Evolutionary conservation across 148 eudicot genomes (phyloP).

Genomic region (Rhododendron molle): DNA sequence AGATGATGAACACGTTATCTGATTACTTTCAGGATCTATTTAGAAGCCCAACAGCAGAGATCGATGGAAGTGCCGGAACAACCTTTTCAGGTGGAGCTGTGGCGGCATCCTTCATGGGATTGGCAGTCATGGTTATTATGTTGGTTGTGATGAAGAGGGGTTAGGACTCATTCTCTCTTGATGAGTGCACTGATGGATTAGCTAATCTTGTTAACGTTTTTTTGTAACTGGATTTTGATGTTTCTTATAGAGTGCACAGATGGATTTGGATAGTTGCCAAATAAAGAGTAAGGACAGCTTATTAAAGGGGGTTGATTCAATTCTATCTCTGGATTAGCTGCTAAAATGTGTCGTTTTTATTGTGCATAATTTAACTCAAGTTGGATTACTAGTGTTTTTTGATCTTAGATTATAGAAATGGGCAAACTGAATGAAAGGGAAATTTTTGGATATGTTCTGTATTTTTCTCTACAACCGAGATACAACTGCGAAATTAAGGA

Average conservation of each 20-base stretch:
- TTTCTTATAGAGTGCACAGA: not conserved
- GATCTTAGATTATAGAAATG: too few species aligned
- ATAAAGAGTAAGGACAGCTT: not conserved
- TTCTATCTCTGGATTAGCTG: too few species aligned
- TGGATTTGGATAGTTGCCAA: not conserved
- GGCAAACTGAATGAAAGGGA: too few species aligned
- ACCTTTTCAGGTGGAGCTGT: conserved; percentile 15
- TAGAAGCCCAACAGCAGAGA: conserved; percentile 8
- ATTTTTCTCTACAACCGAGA: too few species aligned
- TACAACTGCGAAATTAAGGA: too few species aligned
- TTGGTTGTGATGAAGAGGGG: conserved; percentile 51
- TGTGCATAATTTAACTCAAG: too few species aligned
- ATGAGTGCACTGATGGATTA: too few species aligned
- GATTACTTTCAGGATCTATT: conserved; percentile 46
- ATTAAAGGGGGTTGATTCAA: too few species aligned
- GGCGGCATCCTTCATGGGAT: conserved; percentile 51
- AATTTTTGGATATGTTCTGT: too few species aligned
- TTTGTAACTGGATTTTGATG: not conserved
- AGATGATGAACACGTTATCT: conserved; percentile 49
- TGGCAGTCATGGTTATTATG: conserved; percentile 74
- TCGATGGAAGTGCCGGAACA: conserved; percentile 19
- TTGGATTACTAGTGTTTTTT: too few species aligned
- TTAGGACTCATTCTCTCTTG: conserved; percentile 9
- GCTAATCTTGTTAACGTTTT: too few species aligned
- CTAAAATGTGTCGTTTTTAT: too few species aligned